Percentiles rank a stretch among this genome's conserved stretches.
Conservation (phyloP, 2,329 filamentous ascomycete species). For the Polytolypa hystricis region DNA sequence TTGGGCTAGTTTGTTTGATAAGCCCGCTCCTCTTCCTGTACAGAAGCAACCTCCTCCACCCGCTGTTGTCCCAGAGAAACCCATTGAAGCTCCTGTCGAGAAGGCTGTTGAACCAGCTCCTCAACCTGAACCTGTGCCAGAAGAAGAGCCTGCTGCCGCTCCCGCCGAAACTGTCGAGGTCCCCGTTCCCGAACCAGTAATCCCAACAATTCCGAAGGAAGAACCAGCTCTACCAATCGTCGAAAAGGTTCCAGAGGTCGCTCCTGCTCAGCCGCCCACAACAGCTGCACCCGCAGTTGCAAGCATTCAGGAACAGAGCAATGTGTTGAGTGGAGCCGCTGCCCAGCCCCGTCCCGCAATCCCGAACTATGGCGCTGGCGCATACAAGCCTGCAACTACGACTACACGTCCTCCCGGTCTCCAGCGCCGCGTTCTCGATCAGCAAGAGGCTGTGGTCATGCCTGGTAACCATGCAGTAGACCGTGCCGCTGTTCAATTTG, state of each 20-base stretch:
- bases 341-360: slow-evolving; percentile 46
- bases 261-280: slow-evolving; percentile 62
- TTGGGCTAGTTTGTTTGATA: slow-evolving; percentile 71
- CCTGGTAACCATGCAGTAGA: slow-evolving; percentile 93
- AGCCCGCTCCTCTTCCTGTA: slow-evolving; percentile 41
- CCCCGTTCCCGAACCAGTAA: slow-evolving; percentile 31
- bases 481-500: slow-evolving; percentile 86
- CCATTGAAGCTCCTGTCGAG: slow-evolving; percentile 25
- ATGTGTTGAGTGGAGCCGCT: slow-evolving; percentile 44
- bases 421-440: slow-evolving; percentile 78
- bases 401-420: slow-evolving; percentile 62
- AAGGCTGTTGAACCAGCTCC: slow-evolving; percentile 14
- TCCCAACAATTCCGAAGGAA: slow-evolving; percentile 56
- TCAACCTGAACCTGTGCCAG: slow-evolving; percentile 14
- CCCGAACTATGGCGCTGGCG: slow-evolving; percentile 68
- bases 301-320: slow-evolving; percentile 69
- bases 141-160: slow-evolving; percentile 32
- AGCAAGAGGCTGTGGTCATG: slow-evolving; percentile 97
- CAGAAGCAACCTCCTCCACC: slow-evolving; percentile 42
- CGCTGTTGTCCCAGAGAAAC: slow-evolving; percentile 15
- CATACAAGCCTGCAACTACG: slow-evolving; percentile 61
- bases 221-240: slow-evolving; percentile 86
- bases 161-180: slow-evolving; percentile 31
- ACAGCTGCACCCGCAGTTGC: slow-evolving; percentile 83
- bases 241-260: slow-evolving; percentile 76